phyloP scores from a whole-genome alignment of 192 early-diverging fungal genomes.

The Phlyctochytrium arcticum region DNA sequence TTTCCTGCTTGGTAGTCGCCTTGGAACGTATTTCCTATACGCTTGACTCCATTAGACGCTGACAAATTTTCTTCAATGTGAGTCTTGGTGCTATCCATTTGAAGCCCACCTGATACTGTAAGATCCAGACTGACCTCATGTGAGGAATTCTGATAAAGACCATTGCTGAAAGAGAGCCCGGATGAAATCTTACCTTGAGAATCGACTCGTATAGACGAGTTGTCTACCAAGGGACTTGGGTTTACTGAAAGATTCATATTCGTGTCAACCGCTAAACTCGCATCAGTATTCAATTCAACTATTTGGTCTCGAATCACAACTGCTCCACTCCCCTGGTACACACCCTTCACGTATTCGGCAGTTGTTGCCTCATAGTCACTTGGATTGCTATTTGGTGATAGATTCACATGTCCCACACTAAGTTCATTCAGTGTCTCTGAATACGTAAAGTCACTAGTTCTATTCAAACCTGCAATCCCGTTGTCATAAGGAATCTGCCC shows the following conservation, averaged over 20 bases:
- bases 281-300: background rate
- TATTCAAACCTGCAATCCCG: no score
- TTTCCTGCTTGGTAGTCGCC: background rate
- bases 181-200: slow-evolving; percentile 5
- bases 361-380: slow-evolving; percentile 1
- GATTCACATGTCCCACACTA: background rate
- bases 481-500: no score
- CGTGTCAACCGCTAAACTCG: background rate
- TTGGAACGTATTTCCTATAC: background rate
- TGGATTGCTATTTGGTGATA: background rate
- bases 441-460: slow-evolving; percentile 3
- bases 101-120: background rate
- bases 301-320: background rate
- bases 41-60: background rate
- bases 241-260: background rate
- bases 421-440: background rate
- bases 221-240: background rate
- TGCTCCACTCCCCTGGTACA: background rate
- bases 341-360: background rate
- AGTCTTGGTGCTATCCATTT: background rate
- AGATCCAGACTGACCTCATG: background rate
- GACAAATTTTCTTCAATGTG: background rate
- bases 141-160: background rate
- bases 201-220: background rate
- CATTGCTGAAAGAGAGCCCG: background rate